Conservation (phyloP, 2,329 filamentous ascomycete species). For the Penicillium oxalicum region DNA sequence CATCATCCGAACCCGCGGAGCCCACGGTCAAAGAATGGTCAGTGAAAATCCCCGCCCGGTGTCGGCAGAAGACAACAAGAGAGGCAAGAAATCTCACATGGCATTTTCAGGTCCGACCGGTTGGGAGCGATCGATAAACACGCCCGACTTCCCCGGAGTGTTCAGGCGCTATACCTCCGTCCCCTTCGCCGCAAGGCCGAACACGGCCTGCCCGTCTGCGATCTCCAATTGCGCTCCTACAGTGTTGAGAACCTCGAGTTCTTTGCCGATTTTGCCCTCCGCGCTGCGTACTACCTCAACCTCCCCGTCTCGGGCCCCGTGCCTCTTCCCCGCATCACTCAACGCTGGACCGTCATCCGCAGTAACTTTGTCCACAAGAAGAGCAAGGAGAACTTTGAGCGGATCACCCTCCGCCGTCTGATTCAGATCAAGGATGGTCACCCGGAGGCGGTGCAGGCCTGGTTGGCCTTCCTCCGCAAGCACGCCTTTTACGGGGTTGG, state of each 20-base stretch:
- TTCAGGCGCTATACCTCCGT: conserved; percentile 80
- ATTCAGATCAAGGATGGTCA: conserved; percentile 92
- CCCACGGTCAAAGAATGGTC: conserved; percentile 27
- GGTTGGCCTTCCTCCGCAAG: conserved; percentile 87
- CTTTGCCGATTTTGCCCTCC: conserved; percentile 88
- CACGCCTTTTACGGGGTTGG: conserved; percentile 93
- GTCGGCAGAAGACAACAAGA: no score
- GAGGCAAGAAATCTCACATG: conserved; percentile 3
- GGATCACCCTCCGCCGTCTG: conserved; percentile 75
- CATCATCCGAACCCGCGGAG: conserved; percentile 10
- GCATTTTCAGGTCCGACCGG: conserved; percentile 30
- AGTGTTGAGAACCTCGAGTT: conserved; percentile 85
- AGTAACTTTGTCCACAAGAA: conserved; percentile 95
- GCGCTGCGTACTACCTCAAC: conserved; percentile 88
- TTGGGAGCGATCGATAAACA: conserved; percentile 29
- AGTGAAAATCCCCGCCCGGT: conserved; percentile 4
- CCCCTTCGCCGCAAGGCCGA: conserved; percentile 70
- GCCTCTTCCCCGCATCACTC: conserved; percentile 75
- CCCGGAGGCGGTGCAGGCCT: conserved; percentile 79
- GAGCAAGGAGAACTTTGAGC: conserved; percentile 94
- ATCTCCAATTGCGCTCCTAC: conserved; percentile 90
- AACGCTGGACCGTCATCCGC: conserved; percentile 90
- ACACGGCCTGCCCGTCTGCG: conserved; percentile 76
- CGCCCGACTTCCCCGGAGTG: conserved; percentile 64
- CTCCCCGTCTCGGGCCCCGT: conserved; percentile 81